Conservation (phyloP, 331 rosid species). For the Prunus yedoensis region DNA sequence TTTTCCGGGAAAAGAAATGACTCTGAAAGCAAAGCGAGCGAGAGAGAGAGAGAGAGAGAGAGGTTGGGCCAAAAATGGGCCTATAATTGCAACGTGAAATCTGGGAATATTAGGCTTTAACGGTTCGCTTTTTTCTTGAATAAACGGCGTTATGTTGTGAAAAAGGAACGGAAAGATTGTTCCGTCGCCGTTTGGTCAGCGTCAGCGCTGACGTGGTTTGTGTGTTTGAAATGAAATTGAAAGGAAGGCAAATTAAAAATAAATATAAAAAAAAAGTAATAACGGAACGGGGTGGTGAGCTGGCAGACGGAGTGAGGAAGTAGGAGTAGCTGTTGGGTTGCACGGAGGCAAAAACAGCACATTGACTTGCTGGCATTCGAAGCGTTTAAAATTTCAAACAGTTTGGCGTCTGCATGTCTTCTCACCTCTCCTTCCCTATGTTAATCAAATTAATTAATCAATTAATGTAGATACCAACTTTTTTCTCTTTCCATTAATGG, state of each 20-base stretch:
- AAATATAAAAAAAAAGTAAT: neutral
- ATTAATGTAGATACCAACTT: neutral
- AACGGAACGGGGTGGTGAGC: conserved; percentile 33
- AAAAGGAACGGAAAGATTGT: neutral
- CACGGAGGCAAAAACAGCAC: conserved; percentile 21
- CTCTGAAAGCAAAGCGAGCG: conserved; percentile 23
- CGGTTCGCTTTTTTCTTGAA: neutral
- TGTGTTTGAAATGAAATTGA: neutral
- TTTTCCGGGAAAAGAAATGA: conserved; percentile 38
- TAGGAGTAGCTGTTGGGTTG: conserved; percentile 14
- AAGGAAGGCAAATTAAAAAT: neutral
- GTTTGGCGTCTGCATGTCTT: conserved; percentile 12
- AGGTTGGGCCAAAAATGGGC: conserved; percentile 69
- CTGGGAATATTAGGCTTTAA: conserved; percentile 5
- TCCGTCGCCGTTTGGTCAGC: conserved; percentile 18
- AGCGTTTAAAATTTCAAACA: neutral
- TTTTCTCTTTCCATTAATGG: neutral
- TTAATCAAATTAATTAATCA: no score
- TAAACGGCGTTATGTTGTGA: conserved; percentile 35
- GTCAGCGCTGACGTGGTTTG: conserved; percentile 20
- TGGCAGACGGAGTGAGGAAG: conserved; percentile 35
- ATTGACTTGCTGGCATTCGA: conserved; percentile 29
- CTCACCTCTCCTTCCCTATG: neutral
- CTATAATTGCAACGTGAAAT: conserved; percentile 11
- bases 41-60: conserved; percentile 21